Evolutionary conservation across 2,329 filamentous ascomycete species (phyloP), one percentile per base, ranked within the genome.

Genomic region (Fusarium redolens): DNA sequence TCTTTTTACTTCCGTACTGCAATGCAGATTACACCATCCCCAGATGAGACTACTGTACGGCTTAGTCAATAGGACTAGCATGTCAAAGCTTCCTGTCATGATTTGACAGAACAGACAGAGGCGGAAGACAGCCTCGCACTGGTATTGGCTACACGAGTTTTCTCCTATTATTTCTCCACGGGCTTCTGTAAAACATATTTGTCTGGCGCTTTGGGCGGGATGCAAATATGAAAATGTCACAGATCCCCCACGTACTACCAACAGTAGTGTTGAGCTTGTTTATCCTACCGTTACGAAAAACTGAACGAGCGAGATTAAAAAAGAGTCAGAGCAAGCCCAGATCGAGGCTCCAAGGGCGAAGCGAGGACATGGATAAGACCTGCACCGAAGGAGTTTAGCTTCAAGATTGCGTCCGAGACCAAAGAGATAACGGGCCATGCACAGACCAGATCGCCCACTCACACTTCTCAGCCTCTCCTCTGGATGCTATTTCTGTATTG

Each of bases 361-460:
- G 54, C 38, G 38, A 55, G 35, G 51, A 28, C 45, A 54, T 43
- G 69, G 69, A 72, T 72, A 65, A 68, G 66, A 45, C 50, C 41
- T 52, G 28, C 5, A n/a, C 45, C 14, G 25, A 48, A 30, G 2
- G 8, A 31, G 65, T 30, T 50, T 69, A 69, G 66, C 30, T 22
- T 25, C 3, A 17, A 47, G 59, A 64, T 60, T 51, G 51, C 48
- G 22, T 50, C 44, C 54, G 33, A 52, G 37, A 37, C 37, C 51
- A 68, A 25, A 61, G 45, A 74, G 71, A 74, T 74, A 74, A 74
- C 70, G 60, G 51, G 48, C 41, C 35, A 41, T 50, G 71, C 71
- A 74, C 71, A 70, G 71, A 60, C 71, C 68, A 74, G 44, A 60
- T 68, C 69, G 55, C 55, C 67, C 64, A 73, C 70, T 61, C 70